Evolutionary conservation across 306 rosid genomes (phyloP), one percentile per base, ranked within the genome.

Genomic region (Prinsepia uniflora): DNA sequence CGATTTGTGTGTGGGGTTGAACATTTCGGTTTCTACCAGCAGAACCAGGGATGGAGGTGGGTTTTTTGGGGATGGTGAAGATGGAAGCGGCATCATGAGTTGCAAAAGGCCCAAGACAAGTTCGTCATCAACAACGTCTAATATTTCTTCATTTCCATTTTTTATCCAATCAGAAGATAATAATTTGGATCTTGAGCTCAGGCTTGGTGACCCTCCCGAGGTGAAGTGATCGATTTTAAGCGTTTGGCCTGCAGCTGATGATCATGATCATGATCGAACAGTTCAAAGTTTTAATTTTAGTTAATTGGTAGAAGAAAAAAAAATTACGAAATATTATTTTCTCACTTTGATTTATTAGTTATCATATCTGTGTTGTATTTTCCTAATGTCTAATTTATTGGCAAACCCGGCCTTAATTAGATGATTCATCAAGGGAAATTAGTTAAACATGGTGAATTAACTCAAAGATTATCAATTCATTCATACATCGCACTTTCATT

Each of bases 101-200:
- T 69, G 81, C 44, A 87, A 89, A 48, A 89, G 86, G 74, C 41
- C 81, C 0, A 86, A 75, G 74, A 81, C 68, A 44, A 41, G 71
- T 46, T 74, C 64, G 54, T 17, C 69, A 59, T 17, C 69, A 36
- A 15, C 70, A 36, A 69, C 42, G 40, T 18, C 45, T 76, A 24
- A 24, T 24, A 78, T 84, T 71, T 77, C 84, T n/a, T 60, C 73
- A 13, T 74, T 80, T 18, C 60, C 65, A 34, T 43, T 44, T 80
- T 42, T 68, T 83, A 39, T 84, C 50, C 84, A 69, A 48, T 71
- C 87, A 48, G 84, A 76, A 59, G 19, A 30, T 20, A 34, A 86
- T 65, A 90, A 86, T 56, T 75, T 92, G 82, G 98, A 92, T 84
- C 98, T 92, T 78, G 98, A 92, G 81, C 96, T 92, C 80, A 84